phyloP scores from a whole-genome alignment of 148 eudicot genomes.

The Polygonum maritimum region DNA sequence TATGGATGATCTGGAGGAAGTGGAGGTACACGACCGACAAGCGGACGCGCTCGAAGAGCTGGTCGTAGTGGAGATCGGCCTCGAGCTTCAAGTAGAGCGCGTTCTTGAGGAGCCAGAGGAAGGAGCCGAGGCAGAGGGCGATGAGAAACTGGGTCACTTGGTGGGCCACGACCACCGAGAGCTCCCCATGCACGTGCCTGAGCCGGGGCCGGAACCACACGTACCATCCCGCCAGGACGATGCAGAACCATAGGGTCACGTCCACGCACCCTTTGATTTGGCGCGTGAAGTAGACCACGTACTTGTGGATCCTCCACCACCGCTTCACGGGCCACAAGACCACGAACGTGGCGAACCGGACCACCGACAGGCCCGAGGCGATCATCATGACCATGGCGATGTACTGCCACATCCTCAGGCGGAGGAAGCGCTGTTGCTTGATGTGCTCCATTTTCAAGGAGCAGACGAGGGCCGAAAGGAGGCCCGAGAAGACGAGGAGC shows the following conservation, averaged over 20 bases:
- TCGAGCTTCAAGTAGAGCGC: conserved; percentile 6
- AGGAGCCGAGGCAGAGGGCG: background rate
- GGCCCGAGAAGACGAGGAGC: background rate
- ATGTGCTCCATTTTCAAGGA: background rate
- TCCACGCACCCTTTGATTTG: background rate
- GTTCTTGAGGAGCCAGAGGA: conserved; percentile 9
- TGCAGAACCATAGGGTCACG: conserved; percentile 8
- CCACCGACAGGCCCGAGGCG: background rate
- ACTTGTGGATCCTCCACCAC: conserved; percentile 7
- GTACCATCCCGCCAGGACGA: background rate
- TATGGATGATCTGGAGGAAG: conserved; percentile 1
- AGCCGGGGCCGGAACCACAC: conserved; percentile 5
- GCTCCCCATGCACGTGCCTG: background rate
- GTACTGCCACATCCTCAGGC: conserved; percentile 3
- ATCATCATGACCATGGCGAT: background rate
- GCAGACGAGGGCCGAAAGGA: background rate
- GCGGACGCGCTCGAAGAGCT: background rate
- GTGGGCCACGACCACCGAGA: background rate
- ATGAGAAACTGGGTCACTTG: conserved; percentile 5
- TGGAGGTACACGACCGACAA: background rate
- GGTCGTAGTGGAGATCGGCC: conserved; percentile 9
- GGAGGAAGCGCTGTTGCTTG: background rate
- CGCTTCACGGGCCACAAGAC: background rate
- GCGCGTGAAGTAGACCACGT: background rate
- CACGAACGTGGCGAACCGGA: background rate